These are phyloP conservation scores for Debaryomyces coudertii DNA, from an alignment of 1,139 yeast species.

Conservation along the genomic window DNA sequence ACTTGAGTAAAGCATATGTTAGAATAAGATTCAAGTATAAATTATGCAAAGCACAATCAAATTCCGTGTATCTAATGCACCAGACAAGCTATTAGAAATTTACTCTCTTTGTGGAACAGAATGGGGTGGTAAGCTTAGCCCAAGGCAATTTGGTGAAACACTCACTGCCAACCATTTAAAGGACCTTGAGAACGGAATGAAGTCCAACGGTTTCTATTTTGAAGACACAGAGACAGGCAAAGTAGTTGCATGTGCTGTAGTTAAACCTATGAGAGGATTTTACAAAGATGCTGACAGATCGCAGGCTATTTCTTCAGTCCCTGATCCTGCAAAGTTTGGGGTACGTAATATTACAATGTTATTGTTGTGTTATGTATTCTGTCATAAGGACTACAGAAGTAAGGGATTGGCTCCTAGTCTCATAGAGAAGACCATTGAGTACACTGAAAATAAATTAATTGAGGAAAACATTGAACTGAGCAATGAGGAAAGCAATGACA, in stretches of 20 bases:
- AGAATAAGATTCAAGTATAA: slow-evolving; percentile 17
- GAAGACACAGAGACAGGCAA: slow-evolving; percentile 30
- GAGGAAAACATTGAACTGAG: slow-evolving; percentile 27
- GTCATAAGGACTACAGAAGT: slow-evolving; percentile 29
- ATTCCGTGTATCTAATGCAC: slow-evolving; percentile 30
- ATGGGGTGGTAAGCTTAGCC: slow-evolving; percentile 32
- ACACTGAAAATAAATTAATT: slow-evolving; percentile 36
- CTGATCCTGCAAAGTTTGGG: slow-evolving; percentile 40
- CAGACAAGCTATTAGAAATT: slow-evolving; percentile 29
- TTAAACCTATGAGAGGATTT: slow-evolving; percentile 32
- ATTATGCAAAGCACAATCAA: slow-evolving; percentile 9
- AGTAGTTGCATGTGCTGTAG: slow-evolving; percentile 31
- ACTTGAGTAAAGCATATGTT: slow-evolving; percentile 7
- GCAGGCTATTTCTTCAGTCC: slow-evolving; percentile 32
- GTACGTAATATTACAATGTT: slow-evolving; percentile 34
- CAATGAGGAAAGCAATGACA: slow-evolving; percentile 26
- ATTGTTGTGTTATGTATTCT: slow-evolving; percentile 33
- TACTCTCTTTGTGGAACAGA: slow-evolving; percentile 32
- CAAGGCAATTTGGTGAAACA: slow-evolving; percentile 30
- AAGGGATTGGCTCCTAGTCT: slow-evolving; percentile 36
- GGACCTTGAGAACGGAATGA: slow-evolving; percentile 18
- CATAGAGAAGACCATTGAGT: slow-evolving; percentile 32
- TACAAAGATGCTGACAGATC: slow-evolving; percentile 36
- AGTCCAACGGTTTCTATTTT: slow-evolving; percentile 30
- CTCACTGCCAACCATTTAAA: slow-evolving; percentile 21